Base-by-base conservation (phyloP, 352 stramenopile genomes). In the Phytophthora tentaculata region DNA sequence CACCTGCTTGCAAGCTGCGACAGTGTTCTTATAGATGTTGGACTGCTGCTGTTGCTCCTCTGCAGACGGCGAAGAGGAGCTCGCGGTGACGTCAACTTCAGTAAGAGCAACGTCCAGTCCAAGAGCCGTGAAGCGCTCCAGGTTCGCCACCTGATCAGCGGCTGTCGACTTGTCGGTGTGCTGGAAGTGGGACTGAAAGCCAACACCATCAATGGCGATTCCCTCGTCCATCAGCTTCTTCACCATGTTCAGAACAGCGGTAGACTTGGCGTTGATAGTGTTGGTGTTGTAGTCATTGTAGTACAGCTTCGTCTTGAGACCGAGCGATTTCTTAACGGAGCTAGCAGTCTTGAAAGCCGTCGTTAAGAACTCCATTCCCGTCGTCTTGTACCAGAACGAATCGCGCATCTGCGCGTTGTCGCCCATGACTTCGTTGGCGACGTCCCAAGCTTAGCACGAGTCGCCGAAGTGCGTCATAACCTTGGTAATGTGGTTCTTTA, bases 261-360 rank as follows among this genome's bases (percentile, higher is more conserved):
- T 77, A 22, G 70, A 77, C 56, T 77, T 74, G 56, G 50, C 59
- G 55, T 71, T 77, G 23, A 77, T 57, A 12, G 55, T 71, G 44
- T 77, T 65, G 2, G 60, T 77, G 65, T 74, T 77, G 59, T 74
- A 73, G 48, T 73, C 66, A 32, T 73, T 73, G 60, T 73, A 73
- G 66, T 73, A 73, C 41, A 73, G 19, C 23, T 73, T 73, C 13
- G 60, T 66, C 26, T 64, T 74, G 3, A 77, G 51, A 5, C 59
- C 59, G 1, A 74, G 65, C 24, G 48, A 62, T 24, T 77, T 67
- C 50, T 77, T 77, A 45, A 77, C 65, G 0, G 55, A 26, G 29
- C 52, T 68, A 8, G 69, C 69, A 9, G 69, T 74, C 56, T 68
- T 77, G 50, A 77, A 77, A 8, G 69, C 65, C 44, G 69, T 77